Evolutionary conservation across 192 early-diverging fungal genomes (phyloP), one percentile per base, ranked within the genome.

Genomic region (Geranomyces variabilis): DNA sequence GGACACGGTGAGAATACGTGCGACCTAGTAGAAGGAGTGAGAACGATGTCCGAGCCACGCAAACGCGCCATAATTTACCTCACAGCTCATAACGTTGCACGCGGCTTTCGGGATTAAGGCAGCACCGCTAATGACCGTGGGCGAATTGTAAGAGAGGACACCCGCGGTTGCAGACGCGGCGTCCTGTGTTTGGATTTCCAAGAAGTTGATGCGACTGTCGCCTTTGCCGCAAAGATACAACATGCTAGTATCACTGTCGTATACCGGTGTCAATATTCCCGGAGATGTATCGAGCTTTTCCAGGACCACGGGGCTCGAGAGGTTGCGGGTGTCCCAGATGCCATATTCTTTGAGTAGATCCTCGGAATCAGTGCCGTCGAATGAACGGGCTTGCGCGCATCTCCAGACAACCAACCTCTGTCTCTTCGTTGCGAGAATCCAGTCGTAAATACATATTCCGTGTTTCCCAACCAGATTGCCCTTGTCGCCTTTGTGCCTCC

Each of bases 191-290:
- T 84, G 71, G 19, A 90, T 74, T 70, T 94, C 88, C 12, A 88
- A 75, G 78, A 90, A 94, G 22, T 87, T 84, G 19, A 94, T 74
- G 7, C 78, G 78, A 12, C 84, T 81, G 56, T 95, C 92, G 12
- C 92, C 92, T 74, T 83, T 68, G 41, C 92, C 90, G 56, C 69
- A 78, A 17, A 95, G 66, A 66, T 90, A 96, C 15, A 93, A 75
- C 21, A 91, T 85, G 8, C 83, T 84, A 0, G 93, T 94, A 70
- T 96, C 95, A 44, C 86, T 80, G 69, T 96, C 95, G 60, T 86
- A 93, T 19, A 93, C 74, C 3, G 93, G 91, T 13, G 89, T 74
- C 19, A 92, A 70, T 6, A 89, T 66, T n/a, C 92, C 90, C 10
- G 88, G 86, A 2, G 89, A 89, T 0, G 87, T 84, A 60, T 93